A percentile compares a stretch with the other conserved stretches of the same genome.
phyloP scores from a whole-genome alignment of 192 early-diverging fungal genomes.

The Rhizophagus sp. region DNA sequence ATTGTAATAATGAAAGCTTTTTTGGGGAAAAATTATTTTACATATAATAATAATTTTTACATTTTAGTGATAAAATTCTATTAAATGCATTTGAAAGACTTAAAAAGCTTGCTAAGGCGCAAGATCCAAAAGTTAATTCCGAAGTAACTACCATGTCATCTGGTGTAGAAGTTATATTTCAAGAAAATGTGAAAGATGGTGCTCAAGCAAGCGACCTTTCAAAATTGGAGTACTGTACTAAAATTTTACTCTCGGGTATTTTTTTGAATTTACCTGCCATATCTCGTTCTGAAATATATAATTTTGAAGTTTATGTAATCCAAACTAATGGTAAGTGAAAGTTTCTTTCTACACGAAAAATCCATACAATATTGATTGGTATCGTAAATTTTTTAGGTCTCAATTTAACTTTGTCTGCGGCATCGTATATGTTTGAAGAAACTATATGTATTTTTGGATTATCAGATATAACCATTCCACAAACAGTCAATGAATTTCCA shows the following conservation, averaged over 20 bases:
- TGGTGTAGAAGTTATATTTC: conserved; percentile 12
- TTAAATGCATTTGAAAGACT: background rate
- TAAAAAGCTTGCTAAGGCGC: conserved; percentile 16
- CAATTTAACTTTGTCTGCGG: background rate
- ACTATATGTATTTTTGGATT: conserved; percentile 8
- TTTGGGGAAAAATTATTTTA: background rate
- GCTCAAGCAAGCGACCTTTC: background rate
- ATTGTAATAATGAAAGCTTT: background rate
- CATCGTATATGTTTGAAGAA: background rate
- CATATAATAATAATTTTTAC: background rate
- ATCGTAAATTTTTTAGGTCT: conserved; percentile 6
- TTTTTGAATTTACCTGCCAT: background rate
- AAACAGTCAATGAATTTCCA: background rate
- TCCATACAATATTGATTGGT: background rate
- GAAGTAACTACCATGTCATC: conserved; percentile 8
- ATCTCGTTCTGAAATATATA: conserved; percentile 4
- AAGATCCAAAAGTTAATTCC: conserved; percentile 2
- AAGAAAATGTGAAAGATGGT: background rate
- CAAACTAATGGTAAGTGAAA: conserved; percentile 14
- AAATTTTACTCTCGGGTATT: background rate
- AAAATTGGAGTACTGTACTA: conserved; percentile 17
- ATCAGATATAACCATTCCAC: conserved; percentile 14
- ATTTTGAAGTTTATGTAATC: conserved; percentile 6
- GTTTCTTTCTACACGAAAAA: no score
- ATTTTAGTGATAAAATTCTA: conserved; percentile 12